Percentiles rank a stretch among this genome's conserved stretches.
phyloP scores from a whole-genome alignment of 495 filamentous ascomycete species.

The Rostrohypoxylon terebratum region DNA sequence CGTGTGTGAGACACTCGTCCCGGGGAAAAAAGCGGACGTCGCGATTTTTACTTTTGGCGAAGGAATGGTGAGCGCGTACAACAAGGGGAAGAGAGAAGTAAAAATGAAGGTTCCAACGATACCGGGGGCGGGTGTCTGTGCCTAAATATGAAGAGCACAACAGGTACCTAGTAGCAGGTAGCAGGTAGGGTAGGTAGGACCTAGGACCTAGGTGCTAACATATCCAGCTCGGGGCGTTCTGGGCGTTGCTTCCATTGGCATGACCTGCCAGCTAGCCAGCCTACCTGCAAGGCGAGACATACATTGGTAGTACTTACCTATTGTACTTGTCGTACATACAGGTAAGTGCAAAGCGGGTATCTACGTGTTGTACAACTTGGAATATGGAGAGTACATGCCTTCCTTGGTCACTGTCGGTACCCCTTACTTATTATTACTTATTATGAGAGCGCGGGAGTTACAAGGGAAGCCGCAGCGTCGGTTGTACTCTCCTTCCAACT shows the following conservation, averaged over 20 bases:
- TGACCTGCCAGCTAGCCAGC: too few species aligned
- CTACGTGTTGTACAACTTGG: background rate
- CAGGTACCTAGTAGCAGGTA: too few species aligned
- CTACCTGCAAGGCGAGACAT: background rate
- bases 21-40: conserved; percentile 18
- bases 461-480: conserved; percentile 10
- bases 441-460: conserved; percentile 18
- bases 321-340: too few species aligned
- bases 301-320: background rate
- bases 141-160: conserved; percentile 37
- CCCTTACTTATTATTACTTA: conserved; percentile 17
- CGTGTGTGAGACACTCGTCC: conserved; percentile 39
- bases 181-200: too few species aligned
- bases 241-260: conserved; percentile 37
- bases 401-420: conserved; percentile 25
- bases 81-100: conserved; percentile 13
- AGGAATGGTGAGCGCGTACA: conserved; percentile 16
- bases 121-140: conserved; percentile 36
- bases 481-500: conserved; percentile 20
- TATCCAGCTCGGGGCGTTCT: conserved; percentile 20
- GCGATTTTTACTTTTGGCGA: conserved; percentile 31
- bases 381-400: conserved; percentile 27
- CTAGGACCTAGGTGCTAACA: background rate
- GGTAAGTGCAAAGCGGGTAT: background rate
- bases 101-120: conserved; percentile 22